A percentile compares a stretch with the other conserved stretches of the same genome.
Conservation (phyloP, 202 grass and related monocot species). For the Setaria viridis region DNA sequence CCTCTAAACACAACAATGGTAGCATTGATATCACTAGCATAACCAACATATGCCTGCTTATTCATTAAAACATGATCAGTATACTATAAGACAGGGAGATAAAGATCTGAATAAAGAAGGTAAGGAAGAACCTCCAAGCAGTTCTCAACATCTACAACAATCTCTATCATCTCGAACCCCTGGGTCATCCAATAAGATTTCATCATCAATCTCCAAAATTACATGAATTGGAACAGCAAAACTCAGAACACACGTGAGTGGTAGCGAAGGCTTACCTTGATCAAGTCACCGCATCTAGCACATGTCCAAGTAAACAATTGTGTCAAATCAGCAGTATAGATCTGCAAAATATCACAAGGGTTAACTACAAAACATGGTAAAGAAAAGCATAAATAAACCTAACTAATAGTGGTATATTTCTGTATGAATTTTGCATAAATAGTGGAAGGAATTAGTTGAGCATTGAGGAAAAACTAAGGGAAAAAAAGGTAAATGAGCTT, state of each 20-base stretch:
- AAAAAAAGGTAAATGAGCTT: constrained; percentile 49
- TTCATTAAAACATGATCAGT: constrained; percentile 36
- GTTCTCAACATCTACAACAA: constrained; percentile 90
- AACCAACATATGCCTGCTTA: constrained; percentile 90
- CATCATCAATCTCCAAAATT: constrained; percentile 26
- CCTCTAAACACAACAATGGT: constrained; percentile 89
- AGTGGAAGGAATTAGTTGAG: neutral
- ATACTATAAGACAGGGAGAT: constrained; percentile 13
- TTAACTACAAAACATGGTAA: neutral
- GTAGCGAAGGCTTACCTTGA: constrained; percentile 50
- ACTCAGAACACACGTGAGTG: constrained; percentile 3
- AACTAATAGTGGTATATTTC: neutral
- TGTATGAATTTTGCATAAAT: neutral
- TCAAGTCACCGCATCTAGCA: constrained; percentile 71
- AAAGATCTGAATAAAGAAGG: neutral
- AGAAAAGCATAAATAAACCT: neutral
- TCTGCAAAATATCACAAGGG: constrained; percentile 57
- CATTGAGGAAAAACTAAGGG: neutral
- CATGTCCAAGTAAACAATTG: constrained; percentile 95
- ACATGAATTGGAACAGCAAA: constrained; percentile 28
- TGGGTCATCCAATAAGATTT: constrained; percentile 49
- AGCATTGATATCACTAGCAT: constrained; percentile 85
- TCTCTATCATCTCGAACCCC: constrained; percentile 86
- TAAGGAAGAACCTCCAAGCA: constrained; percentile 77
- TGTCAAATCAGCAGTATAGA: constrained; percentile 92